phyloP scores from a whole-genome alignment of 345 rosid species.

The Punica granatum region DNA sequence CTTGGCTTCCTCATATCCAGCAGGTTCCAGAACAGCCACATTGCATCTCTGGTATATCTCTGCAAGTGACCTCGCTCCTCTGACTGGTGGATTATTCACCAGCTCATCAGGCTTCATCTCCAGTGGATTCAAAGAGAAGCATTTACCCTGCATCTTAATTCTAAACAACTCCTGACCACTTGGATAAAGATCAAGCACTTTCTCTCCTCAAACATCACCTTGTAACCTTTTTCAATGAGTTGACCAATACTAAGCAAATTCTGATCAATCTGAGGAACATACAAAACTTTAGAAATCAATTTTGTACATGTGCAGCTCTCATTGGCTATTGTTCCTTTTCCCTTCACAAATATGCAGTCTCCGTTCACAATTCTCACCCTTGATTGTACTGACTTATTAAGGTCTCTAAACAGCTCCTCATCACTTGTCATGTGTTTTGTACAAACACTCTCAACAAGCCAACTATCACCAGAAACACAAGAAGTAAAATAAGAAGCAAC shows the following conservation, averaged over 20 bases:
- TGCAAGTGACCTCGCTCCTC: no score
- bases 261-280: conserved; percentile 5
- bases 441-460: conserved; percentile 12
- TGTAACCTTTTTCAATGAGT: conserved; percentile 1
- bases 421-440: conserved; percentile 8
- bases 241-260: conserved; percentile 16
- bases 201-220: conserved; percentile 4
- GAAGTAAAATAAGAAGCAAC: no score
- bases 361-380: conserved; percentile 12
- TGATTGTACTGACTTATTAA: background rate
- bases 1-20: no score
- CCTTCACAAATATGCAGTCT: background rate
- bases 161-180: background rate
- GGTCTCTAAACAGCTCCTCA: background rate
- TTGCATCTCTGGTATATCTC: no score
- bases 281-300: conserved; percentile 5
- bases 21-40: no score
- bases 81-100: no score
- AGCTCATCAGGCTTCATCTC: no score
- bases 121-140: background rate
- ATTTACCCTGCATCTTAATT: background rate
- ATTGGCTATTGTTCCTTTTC: background rate
- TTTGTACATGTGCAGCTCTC: background rate
- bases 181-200: conserved; percentile 1
- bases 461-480: background rate